A percentile compares a stretch with the other conserved stretches of the same genome.
phyloP scores from a whole-genome alignment of 768 basidiomycete genomes.

The Trametes cingulata region DNA sequence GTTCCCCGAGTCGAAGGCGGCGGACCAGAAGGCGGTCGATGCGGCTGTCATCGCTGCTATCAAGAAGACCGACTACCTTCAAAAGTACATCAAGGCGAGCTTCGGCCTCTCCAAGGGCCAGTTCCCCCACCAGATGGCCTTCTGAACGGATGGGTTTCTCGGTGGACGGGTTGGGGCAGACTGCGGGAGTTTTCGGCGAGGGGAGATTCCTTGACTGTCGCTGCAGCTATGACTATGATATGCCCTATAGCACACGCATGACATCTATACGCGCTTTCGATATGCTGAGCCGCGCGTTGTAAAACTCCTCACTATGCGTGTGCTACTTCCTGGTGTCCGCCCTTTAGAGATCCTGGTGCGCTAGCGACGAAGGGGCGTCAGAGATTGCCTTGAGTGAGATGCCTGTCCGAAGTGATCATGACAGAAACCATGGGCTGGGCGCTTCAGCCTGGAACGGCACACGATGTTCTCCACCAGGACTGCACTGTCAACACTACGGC shows the following conservation, averaged over 20 bases:
- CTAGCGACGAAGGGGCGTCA: neutral
- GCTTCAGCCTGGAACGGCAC: neutral
- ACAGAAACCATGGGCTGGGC: neutral
- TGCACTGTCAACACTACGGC: slow-evolving; percentile 12
- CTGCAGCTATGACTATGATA: slow-evolving; percentile 38
- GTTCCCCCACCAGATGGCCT: slow-evolving; percentile 92
- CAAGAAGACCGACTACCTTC: slow-evolving; percentile 88
- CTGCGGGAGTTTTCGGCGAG: slow-evolving; percentile 15
- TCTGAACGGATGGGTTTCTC: slow-evolving; percentile 46
- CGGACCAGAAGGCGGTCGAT: slow-evolving; percentile 90
- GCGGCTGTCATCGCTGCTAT: slow-evolving; percentile 76
- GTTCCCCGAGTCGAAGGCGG: slow-evolving; percentile 82
- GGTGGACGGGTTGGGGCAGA: slow-evolving; percentile 14
- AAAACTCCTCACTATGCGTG: slow-evolving; percentile 10
- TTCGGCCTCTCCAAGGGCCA: slow-evolving; percentile 98
- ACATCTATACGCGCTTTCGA: slow-evolving; percentile 28
- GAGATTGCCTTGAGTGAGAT: neutral
- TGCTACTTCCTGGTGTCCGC: neutral
- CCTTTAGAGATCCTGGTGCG: neutral
- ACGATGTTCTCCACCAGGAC: slow-evolving; percentile 21
- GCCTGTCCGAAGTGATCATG: neutral
- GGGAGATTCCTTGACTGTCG: slow-evolving; percentile 17
- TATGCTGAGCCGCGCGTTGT: slow-evolving; percentile 26
- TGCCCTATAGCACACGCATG: slow-evolving; percentile 39
- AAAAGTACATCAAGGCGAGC: slow-evolving; percentile 89